Conservation (phyloP, 164 flowering plant species). For the Liquidambar formosana region DNA sequence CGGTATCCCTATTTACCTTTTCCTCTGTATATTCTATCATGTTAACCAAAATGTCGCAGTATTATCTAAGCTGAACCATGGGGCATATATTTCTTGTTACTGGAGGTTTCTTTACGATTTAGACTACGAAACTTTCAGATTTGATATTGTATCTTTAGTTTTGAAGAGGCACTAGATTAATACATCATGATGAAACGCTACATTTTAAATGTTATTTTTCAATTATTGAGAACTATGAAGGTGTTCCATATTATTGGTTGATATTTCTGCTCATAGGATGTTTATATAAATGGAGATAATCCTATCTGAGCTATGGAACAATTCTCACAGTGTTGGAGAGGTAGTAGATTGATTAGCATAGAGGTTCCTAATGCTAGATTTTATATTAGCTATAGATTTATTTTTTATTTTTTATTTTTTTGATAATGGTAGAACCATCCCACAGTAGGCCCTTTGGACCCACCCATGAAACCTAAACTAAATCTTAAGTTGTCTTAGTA, state of each 20-base stretch:
- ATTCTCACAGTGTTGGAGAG: too few species aligned
- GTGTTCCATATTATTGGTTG: not conserved
- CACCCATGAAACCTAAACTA: too few species aligned
- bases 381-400: too few species aligned
- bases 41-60: not conserved
- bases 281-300: too few species aligned
- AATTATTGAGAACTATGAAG: not conserved
- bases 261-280: not conserved
- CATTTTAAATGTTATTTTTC: not conserved
- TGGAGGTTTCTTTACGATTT: not conserved
- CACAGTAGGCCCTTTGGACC: too few species aligned
- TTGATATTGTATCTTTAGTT: not conserved
- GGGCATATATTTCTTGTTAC: not conserved
- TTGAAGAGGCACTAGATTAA: constrained; percentile 2
- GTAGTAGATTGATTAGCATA: too few species aligned
- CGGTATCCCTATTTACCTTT: constrained; percentile 40
- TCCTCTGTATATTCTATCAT: not conserved
- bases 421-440: too few species aligned
- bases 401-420: too few species aligned
- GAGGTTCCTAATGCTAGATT: too few species aligned
- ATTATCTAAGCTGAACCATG: not conserved
- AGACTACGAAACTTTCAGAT: not conserved
- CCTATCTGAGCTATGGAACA: too few species aligned
- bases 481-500: too few species aligned
- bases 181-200: too few species aligned